Evolutionary conservation across 148 eudicot species (phyloP), one percentile per base, ranked within the genome.

Genomic region (Simmondsia chinensis): DNA sequence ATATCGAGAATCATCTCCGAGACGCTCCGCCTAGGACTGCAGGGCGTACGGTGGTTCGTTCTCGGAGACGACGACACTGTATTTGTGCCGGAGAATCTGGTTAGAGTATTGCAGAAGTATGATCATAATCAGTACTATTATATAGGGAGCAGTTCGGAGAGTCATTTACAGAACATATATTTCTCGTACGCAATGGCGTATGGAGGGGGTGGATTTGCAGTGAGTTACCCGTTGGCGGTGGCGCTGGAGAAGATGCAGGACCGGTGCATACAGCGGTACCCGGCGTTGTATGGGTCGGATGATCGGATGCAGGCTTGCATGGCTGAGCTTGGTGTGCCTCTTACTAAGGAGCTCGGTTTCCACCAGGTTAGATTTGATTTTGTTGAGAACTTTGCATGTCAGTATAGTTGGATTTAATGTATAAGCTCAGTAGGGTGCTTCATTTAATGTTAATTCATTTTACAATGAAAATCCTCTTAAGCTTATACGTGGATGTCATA

Each of bases 31-130:
- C 27, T 68, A 30, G 75, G 77, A 31, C 37, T 61, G 62, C 42
- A 63, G 24, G 48, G 63, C 12, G 81, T 79, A 46, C 34, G 69
- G 43, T 79, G 87, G 87, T 72, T 75, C 39, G 82, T 79, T 20
- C 69, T 79, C 70, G 87, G 82, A 2, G 87, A 79, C 24, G 87
- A 79, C 48, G 87, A 79, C 13, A 79, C 87, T 4, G 72, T 79
- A 0, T 79, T 79, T 33, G 64, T 75, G 11, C 61, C 76, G 1
- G 82, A 79, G 2, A 79, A 79, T 59, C 43, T 79, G 24, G 47
- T 79, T 17, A 55, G 70, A 54, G 54, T 79, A 4, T 43, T 79
- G 41, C 14, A 58, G 0, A 79, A 79, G 23, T 79, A 79, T 35
- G 82, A 79, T 19, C 75, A 75, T 9, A 72, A 62, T 23, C 65